Evolutionary conservation across 2,329 filamentous ascomycete genomes (phyloP), one percentile per base, ranked within the genome.

Genomic region (Fusarium irregulare): DNA sequence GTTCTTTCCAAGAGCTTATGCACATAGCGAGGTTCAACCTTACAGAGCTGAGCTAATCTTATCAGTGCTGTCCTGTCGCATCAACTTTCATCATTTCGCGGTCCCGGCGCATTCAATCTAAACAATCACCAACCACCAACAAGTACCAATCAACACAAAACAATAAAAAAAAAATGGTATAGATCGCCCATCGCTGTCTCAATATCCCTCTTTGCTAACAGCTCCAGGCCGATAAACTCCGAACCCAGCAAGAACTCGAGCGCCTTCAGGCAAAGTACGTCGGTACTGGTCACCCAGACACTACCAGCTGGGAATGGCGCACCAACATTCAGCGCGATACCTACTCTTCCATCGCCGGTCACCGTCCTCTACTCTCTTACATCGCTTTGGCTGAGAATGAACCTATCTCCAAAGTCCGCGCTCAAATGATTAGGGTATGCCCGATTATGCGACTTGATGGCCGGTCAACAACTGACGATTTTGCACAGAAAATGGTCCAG

Each of bases 161-260:
- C 28, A 27, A 47, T 18, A 53, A 46, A 53, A 25, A 25, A 58
- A 25, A 25, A 58, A 79, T 79, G 77, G 77, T 78, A 65, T 13
- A 8, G 12, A 9, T 32, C 25, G 47, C 8, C 25, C 14, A 25
- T 21, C 7, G 8, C 4, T 13, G 16, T 21, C 14, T 3, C 13
- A 10, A 16, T 4, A 34, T 41, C 20, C 30, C 23, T 20, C 23
- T 6, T 14, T 28, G 14, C 64, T 71, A 48, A 73, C 60, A 14
- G n/a, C 12, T 27, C 20, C 49, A 91, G 96, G 96, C 96, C 81
- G 96, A 99, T 85, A 99, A 99, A 84, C 92, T 99, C 72, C 94
- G 96, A 79, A 96, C 93, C 12, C 93, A 97, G 76, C 96, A 99
- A 82, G 96, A 99, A 81, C 94, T 99, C 78, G 96, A 99, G 83